Percentiles rank a stretch among this genome's conserved stretches.
These are phyloP conservation scores for Penicillium ochrochloron DNA, from an alignment of 495 filamentous ascomycete genomes.

Conservation along the genomic window DNA sequence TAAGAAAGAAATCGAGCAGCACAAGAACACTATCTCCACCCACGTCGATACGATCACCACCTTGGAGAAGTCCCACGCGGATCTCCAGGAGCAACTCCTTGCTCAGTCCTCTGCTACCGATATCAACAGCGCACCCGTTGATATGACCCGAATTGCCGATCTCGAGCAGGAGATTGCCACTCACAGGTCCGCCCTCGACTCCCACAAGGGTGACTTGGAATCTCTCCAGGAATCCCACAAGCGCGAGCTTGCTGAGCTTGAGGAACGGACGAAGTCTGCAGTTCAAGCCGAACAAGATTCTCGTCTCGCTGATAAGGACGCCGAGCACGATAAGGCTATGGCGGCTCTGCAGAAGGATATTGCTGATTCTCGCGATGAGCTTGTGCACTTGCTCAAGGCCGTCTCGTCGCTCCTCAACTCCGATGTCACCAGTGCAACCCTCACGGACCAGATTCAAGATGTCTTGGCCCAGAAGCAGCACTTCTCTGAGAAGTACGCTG, in stretches of 20 bases:
- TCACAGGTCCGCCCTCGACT: conserved; percentile 58
- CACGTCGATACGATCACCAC: conserved; percentile 66
- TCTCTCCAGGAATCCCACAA: conserved; percentile 59
- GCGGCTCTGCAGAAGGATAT: conserved; percentile 70
- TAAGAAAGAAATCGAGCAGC: conserved; percentile 75
- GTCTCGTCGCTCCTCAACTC: conserved; percentile 56
- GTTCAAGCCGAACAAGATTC: conserved; percentile 52
- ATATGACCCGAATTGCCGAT: conserved; percentile 56
- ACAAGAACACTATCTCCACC: conserved; percentile 69
- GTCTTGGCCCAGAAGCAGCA: conserved; percentile 50
- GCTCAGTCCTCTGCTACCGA: conserved; percentile 39
- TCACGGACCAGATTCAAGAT: conserved; percentile 54
- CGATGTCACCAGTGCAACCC: conserved; percentile 50
- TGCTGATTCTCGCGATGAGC: conserved; percentile 67
- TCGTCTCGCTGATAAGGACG: conserved; percentile 50
- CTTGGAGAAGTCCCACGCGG: conserved; percentile 66
- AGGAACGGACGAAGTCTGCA: conserved; percentile 42
- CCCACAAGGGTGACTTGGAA: conserved; percentile 58
- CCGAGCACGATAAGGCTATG: conserved; percentile 64
- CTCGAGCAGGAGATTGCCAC: conserved; percentile 61
- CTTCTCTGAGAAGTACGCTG: conserved; percentile 51
- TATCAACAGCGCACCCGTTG: conserved; percentile 42
- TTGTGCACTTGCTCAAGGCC: conserved; percentile 61
- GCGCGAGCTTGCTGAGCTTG: conserved; percentile 54
- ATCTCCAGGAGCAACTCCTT: conserved; percentile 62